Evolutionary conservation across 2,329 filamentous ascomycete species (phyloP).

Genomic region (Triangularia verruculosa): DNA sequence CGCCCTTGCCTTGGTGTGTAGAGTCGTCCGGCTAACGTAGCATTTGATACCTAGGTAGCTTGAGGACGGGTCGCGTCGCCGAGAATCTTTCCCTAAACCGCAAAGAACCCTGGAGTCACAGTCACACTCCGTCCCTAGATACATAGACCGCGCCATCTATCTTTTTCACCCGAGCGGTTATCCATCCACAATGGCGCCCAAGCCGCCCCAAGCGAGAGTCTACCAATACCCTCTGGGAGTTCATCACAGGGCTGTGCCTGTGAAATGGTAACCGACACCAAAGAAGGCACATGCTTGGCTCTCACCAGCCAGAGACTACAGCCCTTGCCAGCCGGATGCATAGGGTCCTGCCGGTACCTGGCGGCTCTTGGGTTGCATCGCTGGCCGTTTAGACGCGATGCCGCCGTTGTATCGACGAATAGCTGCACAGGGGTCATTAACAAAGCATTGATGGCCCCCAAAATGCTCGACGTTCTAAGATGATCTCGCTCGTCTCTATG

Average conservation of each 20-base stretch:
- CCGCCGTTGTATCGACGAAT: not conserved
- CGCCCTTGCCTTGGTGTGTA: not conserved
- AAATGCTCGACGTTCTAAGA: not conserved
- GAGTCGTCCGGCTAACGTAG: not conserved
- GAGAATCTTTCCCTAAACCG: not conserved
- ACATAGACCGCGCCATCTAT: not conserved
- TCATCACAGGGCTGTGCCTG: not conserved
- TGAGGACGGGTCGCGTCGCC: not conserved
- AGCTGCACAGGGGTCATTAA: not conserved
- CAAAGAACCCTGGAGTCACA: not conserved
- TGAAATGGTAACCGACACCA: not conserved
- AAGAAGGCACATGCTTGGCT: not conserved
- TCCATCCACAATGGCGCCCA: too few relatives aligned
- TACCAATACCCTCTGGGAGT: not conserved
- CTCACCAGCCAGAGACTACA: not conserved
- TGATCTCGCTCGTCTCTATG: not conserved
- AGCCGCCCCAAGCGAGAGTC: not conserved
- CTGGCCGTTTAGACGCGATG: not conserved
- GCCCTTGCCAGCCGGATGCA: not conserved
- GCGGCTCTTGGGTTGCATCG: not conserved
- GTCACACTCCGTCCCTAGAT: not conserved
- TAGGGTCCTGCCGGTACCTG: not conserved
- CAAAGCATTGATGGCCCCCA: not conserved
- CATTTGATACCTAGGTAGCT: not conserved
- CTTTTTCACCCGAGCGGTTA: not conserved